phyloP scores from a whole-genome alignment of 805 yeast genomes.

The Candida parachauliodes region DNA sequence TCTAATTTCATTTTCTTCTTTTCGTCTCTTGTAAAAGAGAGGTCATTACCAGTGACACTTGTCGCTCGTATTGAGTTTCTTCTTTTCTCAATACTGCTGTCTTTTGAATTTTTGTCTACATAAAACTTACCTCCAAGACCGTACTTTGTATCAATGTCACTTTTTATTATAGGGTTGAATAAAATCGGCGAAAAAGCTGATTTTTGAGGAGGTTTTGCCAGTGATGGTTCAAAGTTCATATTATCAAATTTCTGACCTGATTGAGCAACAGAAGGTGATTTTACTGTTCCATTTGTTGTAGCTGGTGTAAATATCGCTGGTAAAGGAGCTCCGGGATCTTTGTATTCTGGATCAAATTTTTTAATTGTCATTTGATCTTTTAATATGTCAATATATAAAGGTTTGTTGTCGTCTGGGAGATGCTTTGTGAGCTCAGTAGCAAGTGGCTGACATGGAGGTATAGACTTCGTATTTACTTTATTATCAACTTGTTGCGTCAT shows the following conservation, averaged over 20 bases:
- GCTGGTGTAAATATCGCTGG: slow-evolving; percentile 52
- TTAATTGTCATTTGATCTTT: slow-evolving; percentile 52
- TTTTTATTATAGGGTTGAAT: slow-evolving; percentile 76
- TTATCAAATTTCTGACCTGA: background rate
- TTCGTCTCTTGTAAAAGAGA: slow-evolving; percentile 8
- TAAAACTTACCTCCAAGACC: slow-evolving; percentile 88
- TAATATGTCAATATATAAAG: slow-evolving; percentile 46
- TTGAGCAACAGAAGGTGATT: slow-evolving; percentile 11
- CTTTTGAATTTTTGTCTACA: slow-evolving; percentile 40
- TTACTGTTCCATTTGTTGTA: slow-evolving; percentile 10
- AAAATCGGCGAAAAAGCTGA: slow-evolving; percentile 80
- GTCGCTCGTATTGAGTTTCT: slow-evolving; percentile 28
- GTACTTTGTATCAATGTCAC: slow-evolving; percentile 80
- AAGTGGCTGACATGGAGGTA: too few species aligned
- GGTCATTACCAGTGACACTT: slow-evolving; percentile 28
- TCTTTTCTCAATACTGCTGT: slow-evolving; percentile 17
- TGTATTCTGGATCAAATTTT: slow-evolving; percentile 45
- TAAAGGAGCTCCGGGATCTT: slow-evolving; percentile 82
- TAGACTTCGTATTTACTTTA: background rate
- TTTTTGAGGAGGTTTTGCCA: slow-evolving; percentile 18
- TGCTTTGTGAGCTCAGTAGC: background rate
- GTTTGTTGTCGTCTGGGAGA: slow-evolving; percentile 2
- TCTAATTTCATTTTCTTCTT: slow-evolving; percentile 7
- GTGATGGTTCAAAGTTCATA: background rate
- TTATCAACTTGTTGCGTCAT: too few species aligned